These are phyloP conservation scores for Pseudocercospora macadamiae DNA, from an alignment of 2,329 filamentous ascomycete genomes.

Conservation along the genomic window DNA sequence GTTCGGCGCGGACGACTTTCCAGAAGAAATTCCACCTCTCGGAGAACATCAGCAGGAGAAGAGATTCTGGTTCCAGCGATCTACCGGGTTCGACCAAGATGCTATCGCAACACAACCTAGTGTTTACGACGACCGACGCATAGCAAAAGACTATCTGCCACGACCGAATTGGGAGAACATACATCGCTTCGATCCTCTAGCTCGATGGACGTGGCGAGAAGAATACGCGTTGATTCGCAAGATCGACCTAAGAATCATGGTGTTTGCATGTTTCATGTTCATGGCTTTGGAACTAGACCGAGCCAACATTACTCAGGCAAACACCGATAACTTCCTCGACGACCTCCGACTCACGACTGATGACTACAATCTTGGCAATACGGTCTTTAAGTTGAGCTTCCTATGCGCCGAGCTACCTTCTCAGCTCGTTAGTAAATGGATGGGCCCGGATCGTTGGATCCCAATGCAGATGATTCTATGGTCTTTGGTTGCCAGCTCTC, in stretches of 20 bases:
- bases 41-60: constrained; percentile 9
- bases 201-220: constrained; percentile 46
- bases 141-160: constrained; percentile 59
- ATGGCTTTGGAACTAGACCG: constrained; percentile 30
- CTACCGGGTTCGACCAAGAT: constrained; percentile 12
- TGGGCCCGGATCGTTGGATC: constrained; percentile 49
- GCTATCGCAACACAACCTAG: constrained; percentile 25
- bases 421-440: constrained; percentile 49
- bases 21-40: constrained; percentile 10
- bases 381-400: constrained; percentile 28
- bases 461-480: constrained; percentile 45
- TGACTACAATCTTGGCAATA: constrained; percentile 29
- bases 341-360: constrained; percentile 22
- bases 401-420: constrained; percentile 46
- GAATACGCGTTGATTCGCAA: constrained; percentile 40
- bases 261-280: constrained; percentile 29
- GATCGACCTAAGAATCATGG: constrained; percentile 26
- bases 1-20: constrained; percentile 3
- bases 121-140: constrained; percentile 51
- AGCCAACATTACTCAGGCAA: constrained; percentile 30
- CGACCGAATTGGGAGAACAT: constrained; percentile 54
- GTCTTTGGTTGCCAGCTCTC: constrained; percentile 43
- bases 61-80: constrained; percentile 16
- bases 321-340: constrained; percentile 26
- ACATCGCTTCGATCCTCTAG: constrained; percentile 52